Conservation (phyloP, 495 filamentous ascomycete species). For the Xanthoparmelia taractica region DNA sequence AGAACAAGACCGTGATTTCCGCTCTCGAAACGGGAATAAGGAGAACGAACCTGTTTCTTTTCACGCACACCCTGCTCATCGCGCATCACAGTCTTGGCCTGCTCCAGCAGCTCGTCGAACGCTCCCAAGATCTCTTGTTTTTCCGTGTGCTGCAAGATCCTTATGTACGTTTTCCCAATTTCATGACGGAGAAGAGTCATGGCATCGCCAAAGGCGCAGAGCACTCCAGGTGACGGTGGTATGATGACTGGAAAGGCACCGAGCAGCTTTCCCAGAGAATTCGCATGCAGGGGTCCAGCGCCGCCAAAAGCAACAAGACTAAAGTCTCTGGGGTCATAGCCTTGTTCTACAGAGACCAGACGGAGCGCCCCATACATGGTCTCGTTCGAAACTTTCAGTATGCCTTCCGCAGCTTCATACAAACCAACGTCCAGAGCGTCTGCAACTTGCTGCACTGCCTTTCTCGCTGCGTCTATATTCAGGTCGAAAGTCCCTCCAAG, state of each 20-base stretch:
- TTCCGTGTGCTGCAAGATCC: constrained; percentile 30
- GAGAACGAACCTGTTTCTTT: constrained; percentile 14
- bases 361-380: constrained; percentile 46
- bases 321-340: constrained; percentile 46
- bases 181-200: constrained; percentile 43
- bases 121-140: constrained; percentile 25
- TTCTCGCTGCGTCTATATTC: constrained; percentile 34
- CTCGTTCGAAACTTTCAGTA: constrained; percentile 44
- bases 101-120: constrained; percentile 20
- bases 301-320: constrained; percentile 47
- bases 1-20: neutral
- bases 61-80: constrained; percentile 22
- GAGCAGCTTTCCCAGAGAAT: constrained; percentile 41
- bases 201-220: constrained; percentile 45
- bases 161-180: constrained; percentile 39
- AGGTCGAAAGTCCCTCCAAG: constrained; percentile 41
- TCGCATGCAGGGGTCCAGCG: constrained; percentile 44
- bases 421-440: constrained; percentile 38
- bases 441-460: constrained; percentile 37
- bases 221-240: constrained; percentile 42
- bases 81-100: constrained; percentile 15
- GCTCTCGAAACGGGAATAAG: no score
- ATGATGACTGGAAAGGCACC: constrained; percentile 46
- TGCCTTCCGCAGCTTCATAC: constrained; percentile 40
- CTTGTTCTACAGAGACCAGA: constrained; percentile 45